Percentiles rank a stretch among this genome's conserved stretches.
Evolutionary conservation across 2,329 filamentous ascomycete genomes (phyloP).

Genomic region (Ophiostoma fasciatum): DNA sequence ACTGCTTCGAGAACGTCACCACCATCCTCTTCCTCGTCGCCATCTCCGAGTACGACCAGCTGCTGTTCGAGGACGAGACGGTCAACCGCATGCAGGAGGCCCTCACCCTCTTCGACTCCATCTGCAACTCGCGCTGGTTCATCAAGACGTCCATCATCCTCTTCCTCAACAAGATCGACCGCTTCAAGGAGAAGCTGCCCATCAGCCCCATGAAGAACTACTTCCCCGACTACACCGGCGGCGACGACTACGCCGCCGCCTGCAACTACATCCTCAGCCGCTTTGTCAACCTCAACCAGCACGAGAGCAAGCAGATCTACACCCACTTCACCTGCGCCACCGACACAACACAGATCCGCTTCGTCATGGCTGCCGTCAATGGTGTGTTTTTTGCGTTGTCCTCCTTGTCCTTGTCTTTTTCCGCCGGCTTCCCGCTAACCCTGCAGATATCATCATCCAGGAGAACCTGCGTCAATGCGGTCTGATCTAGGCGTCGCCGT

Average conservation of each 20-base stretch:
- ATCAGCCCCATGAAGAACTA: slow-evolving; percentile 78
- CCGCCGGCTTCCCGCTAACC: slow-evolving; percentile 24
- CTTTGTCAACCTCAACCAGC: slow-evolving; percentile 96
- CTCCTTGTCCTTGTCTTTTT: not conserved
- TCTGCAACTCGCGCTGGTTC: slow-evolving; percentile 83
- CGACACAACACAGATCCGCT: slow-evolving; percentile 96
- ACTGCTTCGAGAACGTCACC: slow-evolving; percentile 96
- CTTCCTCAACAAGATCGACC: slow-evolving; percentile 82
- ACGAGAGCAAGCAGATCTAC: slow-evolving; percentile 99
- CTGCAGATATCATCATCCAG: slow-evolving; percentile 94
- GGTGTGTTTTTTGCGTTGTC: slow-evolving; percentile 38
- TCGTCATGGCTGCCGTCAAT: slow-evolving; percentile 99
- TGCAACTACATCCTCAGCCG: slow-evolving; percentile 99
- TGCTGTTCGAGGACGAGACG: slow-evolving; percentile 91
- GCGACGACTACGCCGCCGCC: slow-evolving; percentile 85
- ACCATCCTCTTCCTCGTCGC: slow-evolving; percentile 94
- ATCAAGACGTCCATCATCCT: slow-evolving; percentile 80
- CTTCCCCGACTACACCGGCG: slow-evolving; percentile 85
- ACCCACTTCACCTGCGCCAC: slow-evolving; percentile 99
- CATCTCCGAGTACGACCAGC: slow-evolving; percentile 93
- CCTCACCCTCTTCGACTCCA: slow-evolving; percentile 72
- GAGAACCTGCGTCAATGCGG: slow-evolving; percentile 64
- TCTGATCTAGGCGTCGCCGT: slow-evolving; percentile 11
- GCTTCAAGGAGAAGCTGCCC: slow-evolving; percentile 75
- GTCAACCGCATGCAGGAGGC: slow-evolving; percentile 92